Conservation (phyloP, 495 filamentous ascomycete genomes). For the Jackrogersella multiformis region DNA sequence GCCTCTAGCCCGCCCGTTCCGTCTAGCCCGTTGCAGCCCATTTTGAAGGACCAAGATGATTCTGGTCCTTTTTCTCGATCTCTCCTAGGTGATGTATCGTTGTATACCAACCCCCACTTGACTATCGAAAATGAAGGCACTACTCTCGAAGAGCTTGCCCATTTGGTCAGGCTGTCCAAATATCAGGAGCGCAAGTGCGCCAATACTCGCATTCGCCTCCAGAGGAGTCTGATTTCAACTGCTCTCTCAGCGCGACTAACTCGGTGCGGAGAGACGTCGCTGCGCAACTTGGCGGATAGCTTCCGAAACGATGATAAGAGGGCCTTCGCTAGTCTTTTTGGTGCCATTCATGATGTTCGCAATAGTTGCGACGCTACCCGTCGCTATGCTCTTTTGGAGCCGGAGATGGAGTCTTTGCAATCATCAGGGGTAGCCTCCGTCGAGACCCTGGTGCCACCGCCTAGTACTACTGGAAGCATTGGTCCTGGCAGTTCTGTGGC, state of each 20-base stretch:
- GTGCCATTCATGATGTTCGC: slow-evolving; percentile 87
- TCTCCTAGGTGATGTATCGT: slow-evolving; percentile 60
- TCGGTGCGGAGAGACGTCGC: slow-evolving; percentile 78
- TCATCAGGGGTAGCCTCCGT: slow-evolving; percentile 55
- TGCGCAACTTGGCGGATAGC: slow-evolving; percentile 85
- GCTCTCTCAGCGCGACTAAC: slow-evolving; percentile 82
- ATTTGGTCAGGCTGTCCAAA: slow-evolving; percentile 72
- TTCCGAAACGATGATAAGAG: slow-evolving; percentile 91
- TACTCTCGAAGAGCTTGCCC: slow-evolving; percentile 74
- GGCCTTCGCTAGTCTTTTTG: slow-evolving; percentile 85
- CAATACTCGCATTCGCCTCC: slow-evolving; percentile 71
- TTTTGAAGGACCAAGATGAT: slow-evolving; percentile 46
- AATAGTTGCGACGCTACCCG: slow-evolving; percentile 81
- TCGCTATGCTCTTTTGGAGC: slow-evolving; percentile 73
- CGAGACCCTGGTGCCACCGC: slow-evolving; percentile 56
- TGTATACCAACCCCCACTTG: slow-evolving; percentile 60
- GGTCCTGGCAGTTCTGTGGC: slow-evolving; percentile 59
- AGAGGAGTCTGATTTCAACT: slow-evolving; percentile 73
- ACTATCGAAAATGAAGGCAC: slow-evolving; percentile 62
- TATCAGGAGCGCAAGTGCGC: slow-evolving; percentile 78
- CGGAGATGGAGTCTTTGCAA: slow-evolving; percentile 67
- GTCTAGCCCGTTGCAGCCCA: slow-evolving; percentile 37
- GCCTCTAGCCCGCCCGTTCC: slow-evolving; percentile 34
- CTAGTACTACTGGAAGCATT: slow-evolving; percentile 47
- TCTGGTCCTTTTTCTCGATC: slow-evolving; percentile 48